Evolutionary conservation across 192 early-diverging fungal species (phyloP), one percentile per base, ranked within the genome.

Genomic region (Coemansia furcata): DNA sequence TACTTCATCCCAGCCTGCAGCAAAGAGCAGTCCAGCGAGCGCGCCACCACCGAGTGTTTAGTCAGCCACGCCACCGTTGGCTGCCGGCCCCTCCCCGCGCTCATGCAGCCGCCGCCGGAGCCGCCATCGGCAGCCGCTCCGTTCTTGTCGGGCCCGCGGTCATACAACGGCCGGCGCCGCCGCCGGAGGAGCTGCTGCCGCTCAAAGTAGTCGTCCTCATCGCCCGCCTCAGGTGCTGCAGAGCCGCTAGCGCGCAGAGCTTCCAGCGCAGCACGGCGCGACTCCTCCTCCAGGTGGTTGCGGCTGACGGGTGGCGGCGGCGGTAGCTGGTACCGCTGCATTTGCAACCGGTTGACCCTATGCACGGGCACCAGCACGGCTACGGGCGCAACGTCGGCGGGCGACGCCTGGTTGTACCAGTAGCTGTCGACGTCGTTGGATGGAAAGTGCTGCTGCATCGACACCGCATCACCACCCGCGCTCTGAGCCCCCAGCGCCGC

Each of bases 341-440:
- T 33, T 35, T 57, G 54, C 17, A 57, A 35, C 32, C 54, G 54
- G 35, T 57, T 17, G 54, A 57, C 54, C 19, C 54, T 57, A 15
- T 57, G 54, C 30, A 57, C 54, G 3, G 54, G 54, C 30, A 57
- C 54, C 35, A 32, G 35, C 5, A 57, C 54, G 6, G 54, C 33
- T 32, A 32, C 54, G 17, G 54, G 61, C 4, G 54, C 29, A 32
- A 57, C 54, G 15, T 57, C 54, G 5, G 47, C 11, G 23, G 65
- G 33, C 2, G 49, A 63, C 15, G 74, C 68, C 71, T 82, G 80
- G 63, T 82, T 73, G 60, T 82, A 82, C 80, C 80, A 82, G 68
- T 82, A 82, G 68, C 80, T 82, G 68, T 82, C 74, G 29, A 82
- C 74, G 62, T 82, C 76, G 43, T 77, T 83, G 4, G 76, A 77